Base-by-base conservation (phyloP, 371 early-diverging fungal species). In the Syncephalis plumigaleata region DNA sequence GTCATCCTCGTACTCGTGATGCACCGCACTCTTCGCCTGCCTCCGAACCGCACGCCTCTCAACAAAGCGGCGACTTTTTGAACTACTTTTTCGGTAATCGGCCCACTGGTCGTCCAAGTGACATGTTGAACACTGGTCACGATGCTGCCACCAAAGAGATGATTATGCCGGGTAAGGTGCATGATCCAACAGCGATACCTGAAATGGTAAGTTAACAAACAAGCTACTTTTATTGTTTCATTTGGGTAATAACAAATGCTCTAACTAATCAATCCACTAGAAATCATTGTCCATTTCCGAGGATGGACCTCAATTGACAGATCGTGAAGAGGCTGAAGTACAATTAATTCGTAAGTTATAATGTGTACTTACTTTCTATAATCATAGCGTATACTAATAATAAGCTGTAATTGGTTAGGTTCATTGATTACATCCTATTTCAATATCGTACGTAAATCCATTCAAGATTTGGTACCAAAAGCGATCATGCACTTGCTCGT, bases 381-480 rank as follows among this genome's bases (percentile, higher is more conserved):
- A n/a, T n/a, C n/a, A n/a, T n/a, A n/a, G n/a, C 11, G 31, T 31
- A 31, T 31, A 31, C 11, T 31, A 31, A 31, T 11, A 31, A 21
- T 22, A 44, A 40, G 11, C 15, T 16, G 9, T 39, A 42, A 38
- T 25, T 37, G 9, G 25, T 9, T 52, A 77, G 78, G 76, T 18
- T 73, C 75, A 1, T 63, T 87, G 46, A 82, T 87, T 39, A 64
- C 70, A 3, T 75, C 81, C n/a, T 89, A 93, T 62, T 87, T 91
- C 58, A 68, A 75, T 45, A 82, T 89, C 53, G 77, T 87, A 8
- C 74, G 87, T 51, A 83, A 84, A 60, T 72, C 77, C 9, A 77
- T 91, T 36, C 79, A 85, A 55, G 91, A 93, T 47, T 61, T 84
- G 51, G 88, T 93, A 2, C 94, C 94, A 9, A 93, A 93, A 57